Percentiles rank a stretch among this genome's conserved stretches.
phyloP scores from a whole-genome alignment of 2,329 filamentous ascomycete species.

The Chaetomium strumarium region DNA sequence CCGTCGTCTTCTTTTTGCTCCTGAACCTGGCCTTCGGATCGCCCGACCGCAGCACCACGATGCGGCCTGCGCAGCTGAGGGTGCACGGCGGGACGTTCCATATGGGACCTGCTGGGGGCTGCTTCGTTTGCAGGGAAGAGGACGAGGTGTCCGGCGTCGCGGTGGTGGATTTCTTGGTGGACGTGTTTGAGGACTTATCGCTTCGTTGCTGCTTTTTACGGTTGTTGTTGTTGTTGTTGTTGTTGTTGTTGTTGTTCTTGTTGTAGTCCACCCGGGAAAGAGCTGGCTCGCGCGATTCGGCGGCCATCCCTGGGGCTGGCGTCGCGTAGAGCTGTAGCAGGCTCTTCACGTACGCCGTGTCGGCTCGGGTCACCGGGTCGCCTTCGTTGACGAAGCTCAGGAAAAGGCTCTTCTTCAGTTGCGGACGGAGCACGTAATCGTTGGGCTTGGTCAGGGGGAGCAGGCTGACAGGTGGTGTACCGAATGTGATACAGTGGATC shows the following conservation, averaged over 20 bases:
- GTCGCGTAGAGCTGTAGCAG: conserved; percentile 65
- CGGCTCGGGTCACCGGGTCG: conserved; percentile 71
- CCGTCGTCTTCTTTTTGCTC: conserved; percentile 41
- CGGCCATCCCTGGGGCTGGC: conserved; percentile 41
- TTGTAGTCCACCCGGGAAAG: background rate
- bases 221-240: background rate
- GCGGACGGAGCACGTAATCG: conserved; percentile 26
- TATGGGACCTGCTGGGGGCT: conserved; percentile 30
- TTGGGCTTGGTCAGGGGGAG: conserved; percentile 60
- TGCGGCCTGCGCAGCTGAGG: conserved; percentile 63
- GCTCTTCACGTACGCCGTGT: conserved; percentile 68
- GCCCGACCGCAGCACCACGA: conserved; percentile 59
- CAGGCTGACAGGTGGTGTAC: conserved; percentile 71
- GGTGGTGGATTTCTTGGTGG: background rate
- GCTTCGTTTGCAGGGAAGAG: background rate
- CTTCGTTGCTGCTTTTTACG: conserved; percentile 1
- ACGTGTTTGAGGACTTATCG: background rate
- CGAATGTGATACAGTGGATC: conserved; percentile 80
- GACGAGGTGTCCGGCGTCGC: background rate
- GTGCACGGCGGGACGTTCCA: conserved; percentile 64
- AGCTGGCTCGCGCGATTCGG: background rate
- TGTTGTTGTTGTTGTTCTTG: background rate
- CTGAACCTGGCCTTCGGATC: conserved; percentile 32
- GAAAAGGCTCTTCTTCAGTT: conserved; percentile 63
- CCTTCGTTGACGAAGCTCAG: conserved; percentile 80